Percentiles rank a stretch among this genome's conserved stretches.
phyloP scores from a whole-genome alignment of 192 early-diverging fungal species.

The Entophlyctis luteolus region DNA sequence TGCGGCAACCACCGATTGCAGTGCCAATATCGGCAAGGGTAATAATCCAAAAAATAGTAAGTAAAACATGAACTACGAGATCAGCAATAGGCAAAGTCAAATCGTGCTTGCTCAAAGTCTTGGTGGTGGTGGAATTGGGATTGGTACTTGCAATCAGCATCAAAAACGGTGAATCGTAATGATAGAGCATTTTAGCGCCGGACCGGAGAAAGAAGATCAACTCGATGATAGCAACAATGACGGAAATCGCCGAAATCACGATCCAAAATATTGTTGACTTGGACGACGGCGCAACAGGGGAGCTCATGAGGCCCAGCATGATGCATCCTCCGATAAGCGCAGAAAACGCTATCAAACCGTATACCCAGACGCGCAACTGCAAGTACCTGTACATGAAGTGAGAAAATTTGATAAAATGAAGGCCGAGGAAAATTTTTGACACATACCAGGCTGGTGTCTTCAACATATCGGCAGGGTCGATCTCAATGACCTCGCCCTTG shows the following conservation, averaged over 20 bases:
- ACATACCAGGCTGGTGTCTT: not conserved
- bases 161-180: slow-evolving; percentile 19
- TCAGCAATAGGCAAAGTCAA: not conserved
- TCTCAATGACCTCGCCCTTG: no score
- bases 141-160: not conserved
- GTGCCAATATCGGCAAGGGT: slow-evolving; percentile 10
- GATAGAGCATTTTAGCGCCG: slow-evolving; percentile 9
- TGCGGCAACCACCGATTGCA: slow-evolving; percentile 9
- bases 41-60: slow-evolving; percentile 19
- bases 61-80: not conserved
- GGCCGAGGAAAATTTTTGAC: no score
- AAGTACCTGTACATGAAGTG: slow-evolving; percentile 14
- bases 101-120: not conserved
- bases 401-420: not conserved
- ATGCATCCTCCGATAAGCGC: not conserved
- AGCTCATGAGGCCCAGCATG: not conserved
- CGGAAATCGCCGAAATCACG: not conserved
- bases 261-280: slow-evolving; percentile 4
- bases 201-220: not conserved
- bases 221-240: not conserved
- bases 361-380: slow-evolving; percentile 10
- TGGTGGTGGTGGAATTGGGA: not conserved
- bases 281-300: not conserved
- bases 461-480: slow-evolving; percentile 6
- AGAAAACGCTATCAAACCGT: not conserved